Conservation (phyloP, 169 alveolate species). For the Babesia sp. region DNA sequence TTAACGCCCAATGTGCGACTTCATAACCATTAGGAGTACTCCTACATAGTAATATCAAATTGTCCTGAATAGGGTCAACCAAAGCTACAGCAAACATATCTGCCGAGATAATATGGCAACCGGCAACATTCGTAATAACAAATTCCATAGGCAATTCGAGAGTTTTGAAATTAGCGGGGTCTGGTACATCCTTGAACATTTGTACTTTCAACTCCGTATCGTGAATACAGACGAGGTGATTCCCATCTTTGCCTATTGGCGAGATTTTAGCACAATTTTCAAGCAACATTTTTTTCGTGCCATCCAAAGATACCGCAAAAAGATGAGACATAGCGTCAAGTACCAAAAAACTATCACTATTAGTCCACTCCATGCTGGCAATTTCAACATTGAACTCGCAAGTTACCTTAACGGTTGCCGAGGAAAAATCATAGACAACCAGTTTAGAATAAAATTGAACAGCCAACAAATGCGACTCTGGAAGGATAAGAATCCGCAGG, state of each 20-base stretch:
- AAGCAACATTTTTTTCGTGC: background rate
- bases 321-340: background rate
- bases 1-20: slow-evolving; percentile 9
- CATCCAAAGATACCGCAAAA: background rate
- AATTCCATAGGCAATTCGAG: slow-evolving; percentile 7
- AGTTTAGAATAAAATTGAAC: background rate
- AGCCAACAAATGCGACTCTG: slow-evolving; percentile 11
- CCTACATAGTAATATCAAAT: slow-evolving; percentile 4
- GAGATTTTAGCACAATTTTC: background rate
- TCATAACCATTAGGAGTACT: background rate
- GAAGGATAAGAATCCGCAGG: background rate
- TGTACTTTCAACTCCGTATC: background rate
- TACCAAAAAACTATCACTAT: background rate
- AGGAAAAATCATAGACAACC: slow-evolving; percentile 25
- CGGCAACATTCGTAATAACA: slow-evolving; percentile 2
- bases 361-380: slow-evolving; percentile 7
- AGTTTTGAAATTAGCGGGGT: background rate
- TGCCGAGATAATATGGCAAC: slow-evolving; percentile 18
- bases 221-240: background rate
- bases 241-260: slow-evolving; percentile 1
- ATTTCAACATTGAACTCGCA: background rate
- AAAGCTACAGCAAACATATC: slow-evolving; percentile 8
- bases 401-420: background rate
- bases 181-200: slow-evolving; percentile 10
- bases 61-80: slow-evolving; percentile 15